Percentiles rank a stretch among this genome's conserved stretches.
phyloP scores from a whole-genome alignment of 495 filamentous ascomycete genomes.

The Aspergillus sparsus region DNA sequence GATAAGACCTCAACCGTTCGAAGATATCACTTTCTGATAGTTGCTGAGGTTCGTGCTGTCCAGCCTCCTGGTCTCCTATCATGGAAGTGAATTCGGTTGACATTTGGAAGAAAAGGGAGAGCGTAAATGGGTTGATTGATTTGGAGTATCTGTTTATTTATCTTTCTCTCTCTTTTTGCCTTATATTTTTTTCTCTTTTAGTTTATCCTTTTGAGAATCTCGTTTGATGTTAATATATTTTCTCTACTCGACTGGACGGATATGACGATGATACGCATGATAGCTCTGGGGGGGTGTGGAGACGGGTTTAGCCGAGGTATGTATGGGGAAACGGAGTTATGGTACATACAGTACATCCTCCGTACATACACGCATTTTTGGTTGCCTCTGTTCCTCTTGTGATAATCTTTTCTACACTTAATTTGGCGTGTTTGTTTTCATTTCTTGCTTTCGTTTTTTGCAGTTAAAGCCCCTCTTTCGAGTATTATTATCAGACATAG shows the following conservation, averaged over 20 bases:
- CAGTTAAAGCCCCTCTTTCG: neutral
- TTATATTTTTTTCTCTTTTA: too few species aligned
- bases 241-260: neutral
- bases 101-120: neutral
- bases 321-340: too few species aligned
- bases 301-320: too few species aligned
- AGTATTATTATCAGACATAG: neutral
- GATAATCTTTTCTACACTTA: too few species aligned
- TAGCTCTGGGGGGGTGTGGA: too few species aligned
- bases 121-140: neutral
- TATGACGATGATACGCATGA: too few species aligned
- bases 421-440: too few species aligned
- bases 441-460: neutral
- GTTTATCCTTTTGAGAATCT: neutral
- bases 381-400: too few species aligned
- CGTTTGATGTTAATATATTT: neutral
- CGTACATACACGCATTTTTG: too few species aligned
- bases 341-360: too few species aligned
- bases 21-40: slow-evolving; percentile 26
- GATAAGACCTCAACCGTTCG: slow-evolving; percentile 37
- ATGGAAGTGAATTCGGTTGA: slow-evolving; percentile 5
- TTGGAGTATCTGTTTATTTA: neutral
- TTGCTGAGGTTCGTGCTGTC: neutral
- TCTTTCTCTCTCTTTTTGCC: too few species aligned
- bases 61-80: neutral